Conservation (phyloP, 2,329 filamentous ascomycete species). For the Arthrinium puccinioides region DNA sequence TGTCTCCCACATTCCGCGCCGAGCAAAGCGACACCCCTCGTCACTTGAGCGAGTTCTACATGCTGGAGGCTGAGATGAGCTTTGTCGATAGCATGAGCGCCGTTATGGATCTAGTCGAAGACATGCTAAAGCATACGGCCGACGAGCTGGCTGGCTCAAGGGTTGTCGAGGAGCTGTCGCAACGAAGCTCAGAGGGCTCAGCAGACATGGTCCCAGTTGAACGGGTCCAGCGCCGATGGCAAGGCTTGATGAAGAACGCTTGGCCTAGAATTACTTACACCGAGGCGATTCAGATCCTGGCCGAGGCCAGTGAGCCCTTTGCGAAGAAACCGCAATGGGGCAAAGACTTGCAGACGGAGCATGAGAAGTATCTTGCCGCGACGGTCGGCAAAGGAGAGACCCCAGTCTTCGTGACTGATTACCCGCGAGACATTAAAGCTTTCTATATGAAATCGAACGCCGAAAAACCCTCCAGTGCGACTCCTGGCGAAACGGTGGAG, state of each 20-base stretch:
- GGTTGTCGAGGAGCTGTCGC: conserved; percentile 38
- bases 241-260: conserved; percentile 45
- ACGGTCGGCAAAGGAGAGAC: conserved; percentile 37
- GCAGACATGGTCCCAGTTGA: conserved; percentile 35
- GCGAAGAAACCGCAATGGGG: conserved; percentile 63
- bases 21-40: conserved; percentile 89
- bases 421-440: conserved; percentile 81
- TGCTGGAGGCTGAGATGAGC: conserved; percentile 88
- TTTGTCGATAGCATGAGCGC: conserved; percentile 64
- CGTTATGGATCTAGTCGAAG: conserved; percentile 75
- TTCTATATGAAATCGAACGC: conserved; percentile 65
- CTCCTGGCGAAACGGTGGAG: conserved; percentile 55
- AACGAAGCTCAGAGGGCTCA: conserved; percentile 31
- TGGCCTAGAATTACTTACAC: conserved; percentile 85
- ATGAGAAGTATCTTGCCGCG: conserved; percentile 81
- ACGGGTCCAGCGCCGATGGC: conserved; percentile 63
- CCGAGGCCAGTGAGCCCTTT: conserved; percentile 56
- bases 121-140: conserved; percentile 56
- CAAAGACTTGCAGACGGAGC: conserved; percentile 75
- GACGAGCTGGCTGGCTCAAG: conserved; percentile 31
- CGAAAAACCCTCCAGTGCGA: conserved; percentile 5
- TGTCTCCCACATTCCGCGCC: conserved; percentile 90
- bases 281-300: conserved; percentile 64
- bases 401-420: conserved; percentile 89
- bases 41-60: conserved; percentile 96